These are phyloP conservation scores for Corymbia maculata DNA, from an alignment of 345 rosid genomes.

Conservation along the genomic window DNA sequence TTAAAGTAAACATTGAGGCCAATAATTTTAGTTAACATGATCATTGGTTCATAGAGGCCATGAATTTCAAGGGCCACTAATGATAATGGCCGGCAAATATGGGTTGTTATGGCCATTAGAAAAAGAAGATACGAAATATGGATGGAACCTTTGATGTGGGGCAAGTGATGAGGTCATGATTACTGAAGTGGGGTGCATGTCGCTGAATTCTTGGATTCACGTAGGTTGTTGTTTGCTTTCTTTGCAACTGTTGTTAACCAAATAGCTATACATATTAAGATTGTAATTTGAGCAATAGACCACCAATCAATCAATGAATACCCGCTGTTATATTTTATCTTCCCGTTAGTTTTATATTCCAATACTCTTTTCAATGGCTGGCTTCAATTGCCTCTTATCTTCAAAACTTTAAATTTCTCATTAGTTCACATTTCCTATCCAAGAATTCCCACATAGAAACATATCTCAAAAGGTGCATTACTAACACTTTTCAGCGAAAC, in stretches of 20 bases:
- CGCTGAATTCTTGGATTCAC: fast-evolving
- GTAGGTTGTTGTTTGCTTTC: background rate
- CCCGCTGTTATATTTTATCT: background rate
- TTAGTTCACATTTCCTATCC: background rate
- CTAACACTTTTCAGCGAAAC: background rate
- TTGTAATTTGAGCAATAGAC: background rate
- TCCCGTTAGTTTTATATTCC: background rate
- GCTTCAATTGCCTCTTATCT: background rate
- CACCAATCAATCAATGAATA: background rate
- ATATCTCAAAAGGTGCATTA: too few relatives aligned
- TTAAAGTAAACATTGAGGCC: background rate
- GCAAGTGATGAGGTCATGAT: background rate
- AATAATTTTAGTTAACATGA: fast-evolving
- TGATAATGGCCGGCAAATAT: background rate
- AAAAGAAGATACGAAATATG: background rate
- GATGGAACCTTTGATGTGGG: background rate
- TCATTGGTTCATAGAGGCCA: background rate
- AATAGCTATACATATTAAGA: background rate
- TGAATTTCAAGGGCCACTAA: background rate
- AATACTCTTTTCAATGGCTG: background rate
- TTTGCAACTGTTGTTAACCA: background rate
- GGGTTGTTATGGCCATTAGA: background rate
- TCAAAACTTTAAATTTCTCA: too few relatives aligned
- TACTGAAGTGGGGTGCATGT: background rate
- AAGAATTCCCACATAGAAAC: background rate